phyloP scores from a whole-genome alignment of 2,329 filamentous ascomycete species.

The Fusarium nanum region DNA sequence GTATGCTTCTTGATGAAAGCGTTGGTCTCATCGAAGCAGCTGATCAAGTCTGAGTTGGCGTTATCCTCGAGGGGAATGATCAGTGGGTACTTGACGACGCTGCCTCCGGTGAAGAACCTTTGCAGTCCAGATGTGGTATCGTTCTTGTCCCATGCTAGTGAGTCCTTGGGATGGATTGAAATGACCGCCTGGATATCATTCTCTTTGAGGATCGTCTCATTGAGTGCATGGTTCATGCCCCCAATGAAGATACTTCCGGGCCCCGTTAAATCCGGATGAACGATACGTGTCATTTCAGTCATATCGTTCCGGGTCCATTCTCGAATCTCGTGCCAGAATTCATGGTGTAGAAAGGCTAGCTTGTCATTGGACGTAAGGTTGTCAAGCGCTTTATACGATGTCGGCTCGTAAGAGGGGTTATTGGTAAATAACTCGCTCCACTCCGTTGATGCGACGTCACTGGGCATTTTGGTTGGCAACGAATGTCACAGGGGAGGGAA shows the following conservation, averaged over 20 bases:
- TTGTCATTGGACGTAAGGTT: accelerated
- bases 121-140: accelerated
- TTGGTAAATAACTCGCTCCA: not conserved
- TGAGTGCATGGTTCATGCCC: not conserved
- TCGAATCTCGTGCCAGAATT: not conserved
- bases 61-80: not conserved
- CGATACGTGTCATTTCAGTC: accelerated
- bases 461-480: accelerated
- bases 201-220: not conserved
- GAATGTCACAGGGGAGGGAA: accelerated
- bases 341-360: not conserved
- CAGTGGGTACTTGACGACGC: not conserved
- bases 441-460: not conserved
- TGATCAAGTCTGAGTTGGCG: not conserved
- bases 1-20: not conserved
- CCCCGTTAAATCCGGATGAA: not conserved
- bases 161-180: not conserved
- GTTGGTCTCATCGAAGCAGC: not conserved
- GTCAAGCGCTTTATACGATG: not conserved
- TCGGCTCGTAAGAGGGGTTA: not conserved
- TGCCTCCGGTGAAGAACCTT: accelerated
- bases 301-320: not conserved
- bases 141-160: not conserved
- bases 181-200: not conserved
- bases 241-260: not conserved